Conservation (phyloP, 768 basidiomycete genomes). For the Mycena leptocephala region DNA sequence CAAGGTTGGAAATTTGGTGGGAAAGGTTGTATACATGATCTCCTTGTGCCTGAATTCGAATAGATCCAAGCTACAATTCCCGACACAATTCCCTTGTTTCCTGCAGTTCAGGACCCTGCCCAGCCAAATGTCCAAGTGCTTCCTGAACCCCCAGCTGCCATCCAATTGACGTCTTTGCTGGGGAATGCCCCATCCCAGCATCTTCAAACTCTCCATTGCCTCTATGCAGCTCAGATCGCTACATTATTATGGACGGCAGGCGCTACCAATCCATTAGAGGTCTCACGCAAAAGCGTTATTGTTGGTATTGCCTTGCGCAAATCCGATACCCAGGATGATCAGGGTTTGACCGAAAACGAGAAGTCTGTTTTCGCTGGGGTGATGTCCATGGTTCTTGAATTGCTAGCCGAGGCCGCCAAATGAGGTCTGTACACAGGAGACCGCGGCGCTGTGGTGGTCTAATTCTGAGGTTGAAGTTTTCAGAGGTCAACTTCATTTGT, state of each 20-base stretch:
- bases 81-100: conserved; percentile 68
- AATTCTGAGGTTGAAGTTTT: too few species aligned
- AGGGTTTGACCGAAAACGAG: conserved; percentile 55
- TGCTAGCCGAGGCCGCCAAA: conserved; percentile 42
- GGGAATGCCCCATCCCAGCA: conserved; percentile 83
- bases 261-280: conserved; percentile 56
- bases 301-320: conserved; percentile 82
- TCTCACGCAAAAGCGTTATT: conserved; percentile 72
- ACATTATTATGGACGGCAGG: conserved; percentile 84
- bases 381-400: conserved; percentile 63
- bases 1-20: conserved; percentile 92
- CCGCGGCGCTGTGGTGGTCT: too few species aligned
- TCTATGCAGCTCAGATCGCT: conserved; percentile 91
- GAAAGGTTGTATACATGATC: conserved; percentile 34
- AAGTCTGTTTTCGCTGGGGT: conserved; percentile 63
- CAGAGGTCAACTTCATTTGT: not conserved
- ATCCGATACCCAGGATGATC: conserved; percentile 44
- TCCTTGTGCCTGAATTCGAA: conserved; percentile 17
- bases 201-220: conserved; percentile 78
- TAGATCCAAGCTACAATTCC: conserved; percentile 90
- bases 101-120: conserved; percentile 53
- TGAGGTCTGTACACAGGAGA: not conserved
- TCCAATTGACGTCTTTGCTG: conserved; percentile 84
- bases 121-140: conserved; percentile 56
- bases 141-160: conserved; percentile 78